These are phyloP conservation scores for Geranomyces variabilis DNA, from an alignment of 192 early-diverging fungal genomes.

Conservation along the genomic window DNA sequence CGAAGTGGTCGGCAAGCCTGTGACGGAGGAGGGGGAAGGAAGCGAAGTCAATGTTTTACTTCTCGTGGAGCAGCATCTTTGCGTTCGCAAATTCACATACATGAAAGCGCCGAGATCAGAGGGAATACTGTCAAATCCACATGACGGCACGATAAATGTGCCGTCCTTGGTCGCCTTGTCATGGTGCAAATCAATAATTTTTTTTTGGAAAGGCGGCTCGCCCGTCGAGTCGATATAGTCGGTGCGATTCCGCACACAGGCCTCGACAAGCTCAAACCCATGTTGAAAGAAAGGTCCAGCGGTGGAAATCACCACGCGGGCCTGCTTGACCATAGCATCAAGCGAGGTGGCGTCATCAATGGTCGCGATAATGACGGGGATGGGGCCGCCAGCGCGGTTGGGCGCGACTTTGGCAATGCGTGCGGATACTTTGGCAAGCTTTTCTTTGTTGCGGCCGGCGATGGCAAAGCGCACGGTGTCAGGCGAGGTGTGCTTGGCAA, in stretches of 20 bases:
- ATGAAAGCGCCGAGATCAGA: constrained; percentile 83
- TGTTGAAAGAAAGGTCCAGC: constrained; percentile 81
- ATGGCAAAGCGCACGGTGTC: constrained; percentile 70
- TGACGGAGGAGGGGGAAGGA: not conserved
- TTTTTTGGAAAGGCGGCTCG: constrained; percentile 67
- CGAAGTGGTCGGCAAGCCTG: constrained; percentile 51
- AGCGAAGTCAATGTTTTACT: not conserved
- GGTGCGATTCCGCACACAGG: constrained; percentile 69
- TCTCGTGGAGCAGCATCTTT: no score
- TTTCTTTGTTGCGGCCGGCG: constrained; percentile 71
- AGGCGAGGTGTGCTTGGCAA: constrained; percentile 45
- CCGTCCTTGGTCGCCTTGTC: constrained; percentile 64
- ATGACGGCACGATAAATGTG: constrained; percentile 76
- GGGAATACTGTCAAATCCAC: constrained; percentile 92
- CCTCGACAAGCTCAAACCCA: constrained; percentile 65
- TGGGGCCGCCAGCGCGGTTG: not conserved
- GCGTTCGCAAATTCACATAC: constrained; percentile 28
- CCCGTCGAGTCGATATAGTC: constrained; percentile 94
- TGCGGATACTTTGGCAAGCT: constrained; percentile 63
- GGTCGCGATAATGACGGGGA: constrained; percentile 75
- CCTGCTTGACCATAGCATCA: constrained; percentile 59
- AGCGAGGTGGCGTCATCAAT: constrained; percentile 61
- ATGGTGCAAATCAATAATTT: constrained; percentile 70
- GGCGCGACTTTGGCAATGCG: constrained; percentile 58
- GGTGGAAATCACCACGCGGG: constrained; percentile 77